These are phyloP conservation scores for Logfia minima DNA, from an alignment of 129 eudicot genomes.

Conservation along the genomic window DNA sequence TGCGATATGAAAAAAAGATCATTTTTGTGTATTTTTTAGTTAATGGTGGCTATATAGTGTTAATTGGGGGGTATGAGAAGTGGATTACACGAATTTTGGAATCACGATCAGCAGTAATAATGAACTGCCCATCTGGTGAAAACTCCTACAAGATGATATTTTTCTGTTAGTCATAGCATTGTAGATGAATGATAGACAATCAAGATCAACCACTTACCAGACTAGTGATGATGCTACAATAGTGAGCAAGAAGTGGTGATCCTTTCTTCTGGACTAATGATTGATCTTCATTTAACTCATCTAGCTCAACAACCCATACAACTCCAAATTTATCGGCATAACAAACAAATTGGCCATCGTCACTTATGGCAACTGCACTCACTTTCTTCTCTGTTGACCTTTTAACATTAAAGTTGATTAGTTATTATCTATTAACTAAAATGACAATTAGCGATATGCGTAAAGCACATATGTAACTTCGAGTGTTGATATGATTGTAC, in stretches of 20 bases:
- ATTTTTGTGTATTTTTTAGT: neutral
- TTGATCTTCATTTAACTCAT: slow-evolving; percentile 40
- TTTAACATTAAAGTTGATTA: slow-evolving; percentile 16
- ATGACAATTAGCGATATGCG: neutral
- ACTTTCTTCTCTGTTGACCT: slow-evolving; percentile 93
- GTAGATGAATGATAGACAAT: neutral
- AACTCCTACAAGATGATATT: slow-evolving; percentile 60
- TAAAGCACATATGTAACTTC: neutral
- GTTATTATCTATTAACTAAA: neutral
- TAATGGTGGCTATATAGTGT: neutral
- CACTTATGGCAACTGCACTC: slow-evolving; percentile 84
- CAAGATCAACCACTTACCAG: slow-evolving; percentile 47
- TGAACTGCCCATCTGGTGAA: slow-evolving; percentile 77
- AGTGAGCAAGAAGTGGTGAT: slow-evolving; percentile 75
- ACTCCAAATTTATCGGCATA: slow-evolving; percentile 97
- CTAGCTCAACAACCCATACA: slow-evolving; percentile 69
- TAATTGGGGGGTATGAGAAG: neutral
- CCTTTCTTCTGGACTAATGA: slow-evolving; percentile 51
- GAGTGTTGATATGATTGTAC: neutral
- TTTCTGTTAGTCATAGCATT: slow-evolving; percentile 9
- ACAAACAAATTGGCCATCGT: slow-evolving; percentile 63
- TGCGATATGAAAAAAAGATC: slow-evolving; percentile 28
- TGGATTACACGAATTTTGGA: slow-evolving; percentile 86
- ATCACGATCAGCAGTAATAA: slow-evolving; percentile 93
- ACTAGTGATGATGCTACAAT: slow-evolving; percentile 95